Percentiles rank a stretch among this genome's conserved stretches.
These are phyloP conservation scores for Microstegium vimineum DNA, from an alignment of 176 grass and related monocot species.

Conservation along the genomic window DNA sequence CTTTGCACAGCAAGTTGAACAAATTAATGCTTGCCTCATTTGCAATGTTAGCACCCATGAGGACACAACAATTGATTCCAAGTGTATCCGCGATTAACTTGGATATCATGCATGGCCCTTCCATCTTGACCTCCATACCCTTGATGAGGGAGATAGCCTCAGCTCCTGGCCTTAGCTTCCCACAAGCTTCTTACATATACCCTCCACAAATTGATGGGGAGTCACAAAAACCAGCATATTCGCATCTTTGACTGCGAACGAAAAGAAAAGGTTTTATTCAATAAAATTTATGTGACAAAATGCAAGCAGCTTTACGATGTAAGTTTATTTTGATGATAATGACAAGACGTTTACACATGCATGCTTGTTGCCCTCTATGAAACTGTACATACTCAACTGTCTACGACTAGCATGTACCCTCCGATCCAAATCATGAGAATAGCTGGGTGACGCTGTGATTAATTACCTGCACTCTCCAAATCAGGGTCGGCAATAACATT, in stretches of 20 bases:
- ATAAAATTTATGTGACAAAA: neutral
- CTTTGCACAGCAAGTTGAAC: neutral
- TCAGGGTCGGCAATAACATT: conserved; percentile 89
- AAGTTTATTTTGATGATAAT: neutral
- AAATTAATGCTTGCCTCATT: conserved; percentile 68
- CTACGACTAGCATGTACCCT: neutral
- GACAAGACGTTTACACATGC: neutral
- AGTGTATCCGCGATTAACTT: conserved; percentile 76
- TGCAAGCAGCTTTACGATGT: neutral
- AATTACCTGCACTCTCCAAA: conserved; percentile 93
- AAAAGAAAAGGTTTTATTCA: neutral
- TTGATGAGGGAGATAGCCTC: conserved; percentile 93
- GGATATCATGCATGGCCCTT: conserved; percentile 97
- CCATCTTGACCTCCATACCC: conserved; percentile 94
- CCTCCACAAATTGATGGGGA: conserved; percentile 84
- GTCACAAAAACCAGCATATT: conserved; percentile 95
- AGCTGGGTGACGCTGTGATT: neutral
- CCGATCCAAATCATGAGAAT: neutral
- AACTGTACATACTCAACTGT: neutral
- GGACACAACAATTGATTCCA: conserved; percentile 88
- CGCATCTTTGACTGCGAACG: conserved; percentile 69
- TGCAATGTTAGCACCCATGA: conserved; percentile 99
- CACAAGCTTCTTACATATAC: conserved; percentile 90
- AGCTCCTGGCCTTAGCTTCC: conserved; percentile 64
- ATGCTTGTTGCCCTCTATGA: neutral